Conservation (phyloP, 192 early-diverging fungal genomes). For the Entomortierella parvispora region DNA sequence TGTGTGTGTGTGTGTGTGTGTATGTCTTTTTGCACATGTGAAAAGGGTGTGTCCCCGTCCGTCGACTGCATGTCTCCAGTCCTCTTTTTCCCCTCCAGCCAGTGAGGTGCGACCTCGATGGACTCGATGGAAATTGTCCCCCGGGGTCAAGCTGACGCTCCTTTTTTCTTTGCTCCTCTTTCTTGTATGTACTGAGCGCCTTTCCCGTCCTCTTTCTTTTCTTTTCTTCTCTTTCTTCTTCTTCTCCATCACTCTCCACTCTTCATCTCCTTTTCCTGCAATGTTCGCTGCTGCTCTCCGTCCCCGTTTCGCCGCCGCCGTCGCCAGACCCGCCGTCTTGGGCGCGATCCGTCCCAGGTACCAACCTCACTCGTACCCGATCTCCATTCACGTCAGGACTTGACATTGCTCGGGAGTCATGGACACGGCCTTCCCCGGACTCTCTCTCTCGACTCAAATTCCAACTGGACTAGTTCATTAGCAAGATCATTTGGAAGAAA, state of each 20-base stretch:
- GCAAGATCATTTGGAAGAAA: too few relatives aligned
- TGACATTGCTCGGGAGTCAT: too few relatives aligned
- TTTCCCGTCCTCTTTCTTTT: not conserved
- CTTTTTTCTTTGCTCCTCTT: not conserved
- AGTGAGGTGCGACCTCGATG: not conserved
- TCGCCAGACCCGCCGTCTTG: slow-evolving; percentile 39
- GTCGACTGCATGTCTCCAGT: too few relatives aligned
- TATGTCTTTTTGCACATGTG: too few relatives aligned
- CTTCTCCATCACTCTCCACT: slow-evolving; percentile 7
- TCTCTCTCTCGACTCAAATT: too few relatives aligned
- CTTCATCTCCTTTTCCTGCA: not conserved
- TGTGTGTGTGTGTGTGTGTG: too few relatives aligned
- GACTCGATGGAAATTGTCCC: not conserved
- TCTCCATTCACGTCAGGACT: not conserved
- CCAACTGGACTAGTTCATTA: too few relatives aligned
- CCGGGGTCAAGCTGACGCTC: not conserved
- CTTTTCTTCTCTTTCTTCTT: not conserved
- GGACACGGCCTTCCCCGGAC: too few relatives aligned
- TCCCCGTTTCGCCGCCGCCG: slow-evolving; percentile 34
- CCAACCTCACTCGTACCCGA: not conserved
- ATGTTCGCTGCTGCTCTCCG: slow-evolving; percentile 51
- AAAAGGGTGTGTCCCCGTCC: too few relatives aligned
- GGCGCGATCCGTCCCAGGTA: slow-evolving; percentile 46
- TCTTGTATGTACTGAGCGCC: too few relatives aligned
- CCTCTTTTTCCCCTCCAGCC: too few relatives aligned